These are phyloP conservation scores for Carex parvula DNA, from an alignment of 176 grass and related monocot species.

Conservation along the genomic window DNA sequence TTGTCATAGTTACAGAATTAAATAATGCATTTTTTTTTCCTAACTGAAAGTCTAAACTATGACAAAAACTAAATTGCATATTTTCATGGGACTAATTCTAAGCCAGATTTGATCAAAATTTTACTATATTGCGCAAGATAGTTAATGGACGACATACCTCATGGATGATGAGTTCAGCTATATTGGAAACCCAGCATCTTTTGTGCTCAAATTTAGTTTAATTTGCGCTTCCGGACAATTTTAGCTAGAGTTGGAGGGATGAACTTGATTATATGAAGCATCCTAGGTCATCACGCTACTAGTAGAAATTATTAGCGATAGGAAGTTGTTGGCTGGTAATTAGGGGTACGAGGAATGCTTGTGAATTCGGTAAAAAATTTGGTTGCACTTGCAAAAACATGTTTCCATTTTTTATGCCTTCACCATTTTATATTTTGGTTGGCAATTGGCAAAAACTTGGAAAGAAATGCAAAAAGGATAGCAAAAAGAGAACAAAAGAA, in stretches of 20 bases:
- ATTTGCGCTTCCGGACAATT: not conserved
- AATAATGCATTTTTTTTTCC: not conserved
- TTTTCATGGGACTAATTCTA: not conserved
- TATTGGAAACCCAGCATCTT: not conserved
- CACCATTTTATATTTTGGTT: not conserved
- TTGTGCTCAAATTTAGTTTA: not conserved
- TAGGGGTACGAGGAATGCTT: not conserved
- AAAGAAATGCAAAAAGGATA: too few species aligned
- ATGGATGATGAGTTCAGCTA: constrained; percentile 8
- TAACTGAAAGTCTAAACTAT: not conserved
- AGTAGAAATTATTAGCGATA: not conserved
- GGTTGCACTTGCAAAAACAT: not conserved
- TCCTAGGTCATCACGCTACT: not conserved
- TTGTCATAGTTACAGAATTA: not conserved
- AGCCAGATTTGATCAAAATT: not conserved
- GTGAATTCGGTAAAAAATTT: not conserved
- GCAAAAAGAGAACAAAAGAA: too few species aligned
- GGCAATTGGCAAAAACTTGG: too few species aligned
- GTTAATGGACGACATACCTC: not conserved
- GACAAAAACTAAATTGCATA: not conserved
- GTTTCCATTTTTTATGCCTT: not conserved
- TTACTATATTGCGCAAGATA: not conserved
- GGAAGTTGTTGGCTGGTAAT: not conserved
- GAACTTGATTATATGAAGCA: not conserved
- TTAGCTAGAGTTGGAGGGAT: not conserved